Conservation (phyloP, 2,329 filamentous ascomycete genomes). For the Venturia asperata region DNA sequence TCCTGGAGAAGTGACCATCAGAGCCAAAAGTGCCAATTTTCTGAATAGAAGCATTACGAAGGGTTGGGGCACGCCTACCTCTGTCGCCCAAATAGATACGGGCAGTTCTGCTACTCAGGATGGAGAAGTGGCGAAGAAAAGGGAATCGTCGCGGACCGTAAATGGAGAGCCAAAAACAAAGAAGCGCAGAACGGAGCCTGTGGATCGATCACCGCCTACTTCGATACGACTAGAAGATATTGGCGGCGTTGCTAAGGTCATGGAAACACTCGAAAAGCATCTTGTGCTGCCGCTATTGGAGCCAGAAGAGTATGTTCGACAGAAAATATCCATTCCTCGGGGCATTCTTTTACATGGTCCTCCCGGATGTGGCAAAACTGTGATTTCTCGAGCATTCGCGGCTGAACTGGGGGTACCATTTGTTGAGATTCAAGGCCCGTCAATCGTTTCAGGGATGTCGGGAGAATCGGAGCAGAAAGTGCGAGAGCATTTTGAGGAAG, state of each 20-base stretch:
- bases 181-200: conserved; percentile 52
- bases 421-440: conserved; percentile 73
- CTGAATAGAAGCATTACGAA: conserved; percentile 60
- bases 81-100: conserved; percentile 6
- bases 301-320: conserved; percentile 55
- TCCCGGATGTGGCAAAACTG: conserved; percentile 80
- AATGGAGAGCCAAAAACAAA: conserved; percentile 63
- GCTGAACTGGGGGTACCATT: conserved; percentile 69
- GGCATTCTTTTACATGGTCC: conserved; percentile 76
- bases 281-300: conserved; percentile 66
- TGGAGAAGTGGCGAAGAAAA: conserved; percentile 40
- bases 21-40: conserved; percentile 40
- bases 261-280: conserved; percentile 61
- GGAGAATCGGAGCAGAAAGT: conserved; percentile 85
- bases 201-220: conserved; percentile 58
- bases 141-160: conserved; percentile 39
- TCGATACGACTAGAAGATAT: conserved; percentile 64
- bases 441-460: conserved; percentile 78
- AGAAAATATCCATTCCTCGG: conserved; percentile 62
- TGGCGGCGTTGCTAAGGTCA: conserved; percentile 67
- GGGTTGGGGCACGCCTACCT: conserved; percentile 42
- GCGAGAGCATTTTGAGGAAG: conserved; percentile 79
- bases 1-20: conserved; percentile 23
- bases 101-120: conserved; percentile 25
- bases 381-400: conserved; percentile 73